phyloP scores from a whole-genome alignment of 345 rosid genomes.

The Camelina sativa region DNA sequence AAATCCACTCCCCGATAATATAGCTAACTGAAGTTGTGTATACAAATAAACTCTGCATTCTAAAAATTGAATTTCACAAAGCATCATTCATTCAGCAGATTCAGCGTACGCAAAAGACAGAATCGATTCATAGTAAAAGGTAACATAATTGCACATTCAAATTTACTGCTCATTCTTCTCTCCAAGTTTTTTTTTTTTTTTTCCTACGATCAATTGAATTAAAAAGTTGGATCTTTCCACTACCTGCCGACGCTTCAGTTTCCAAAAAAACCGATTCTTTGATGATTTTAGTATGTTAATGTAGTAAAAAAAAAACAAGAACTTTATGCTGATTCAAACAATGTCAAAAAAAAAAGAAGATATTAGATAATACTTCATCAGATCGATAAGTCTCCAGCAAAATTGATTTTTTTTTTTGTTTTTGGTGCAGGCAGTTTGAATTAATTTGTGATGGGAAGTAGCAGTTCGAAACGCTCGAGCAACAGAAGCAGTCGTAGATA shows the following conservation, averaged over 20 bases:
- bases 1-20: background rate
- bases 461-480: conserved; percentile 54
- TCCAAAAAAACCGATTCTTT: background rate
- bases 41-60: background rate
- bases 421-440: background rate
- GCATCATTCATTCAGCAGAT: background rate
- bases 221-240: background rate
- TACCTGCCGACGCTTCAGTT: background rate
- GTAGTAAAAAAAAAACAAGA: background rate
- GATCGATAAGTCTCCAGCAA: background rate
- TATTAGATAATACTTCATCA: background rate
- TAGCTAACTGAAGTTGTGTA: no score
- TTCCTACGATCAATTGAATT: background rate
- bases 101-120: background rate
- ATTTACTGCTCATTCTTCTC: background rate
- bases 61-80: background rate
- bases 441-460: conserved; percentile 65
- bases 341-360: background rate
- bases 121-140: background rate
- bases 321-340: conserved; percentile 3
- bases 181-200: background rate
- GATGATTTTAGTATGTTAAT: background rate
- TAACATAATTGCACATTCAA: background rate
- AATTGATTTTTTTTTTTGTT: background rate
- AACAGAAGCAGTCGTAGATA: conserved; percentile 4